Conservation (phyloP, 352 stramenopile species). For the Pythium dissimile region DNA sequence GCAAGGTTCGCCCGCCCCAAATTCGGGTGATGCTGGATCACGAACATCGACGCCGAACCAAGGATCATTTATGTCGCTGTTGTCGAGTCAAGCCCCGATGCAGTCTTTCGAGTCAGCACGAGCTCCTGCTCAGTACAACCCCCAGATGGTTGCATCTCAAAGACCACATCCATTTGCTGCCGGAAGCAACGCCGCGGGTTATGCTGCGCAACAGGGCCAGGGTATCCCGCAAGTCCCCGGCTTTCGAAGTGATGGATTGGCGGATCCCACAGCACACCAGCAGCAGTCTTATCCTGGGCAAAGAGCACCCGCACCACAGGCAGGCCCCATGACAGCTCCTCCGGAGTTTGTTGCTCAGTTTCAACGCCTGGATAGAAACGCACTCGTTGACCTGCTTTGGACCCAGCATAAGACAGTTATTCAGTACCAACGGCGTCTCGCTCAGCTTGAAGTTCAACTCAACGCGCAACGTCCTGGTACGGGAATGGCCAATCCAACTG, state of each 20-base stretch:
- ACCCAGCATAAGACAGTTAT: constrained; percentile 61
- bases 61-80: constrained; percentile 26
- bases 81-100: constrained; percentile 19
- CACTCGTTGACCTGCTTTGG: constrained; percentile 72
- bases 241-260: constrained; percentile 20
- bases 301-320: constrained; percentile 6
- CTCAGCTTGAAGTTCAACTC: constrained; percentile 53
- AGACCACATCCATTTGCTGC: constrained; percentile 9
- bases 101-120: constrained; percentile 10
- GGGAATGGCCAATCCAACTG: background rate
- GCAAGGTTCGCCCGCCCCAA: background rate
- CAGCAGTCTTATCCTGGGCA: constrained; percentile 26
- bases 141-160: constrained; percentile 9
- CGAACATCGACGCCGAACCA: constrained; percentile 6
- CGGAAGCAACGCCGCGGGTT: background rate
- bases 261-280: constrained; percentile 5
- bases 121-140: constrained; percentile 2
- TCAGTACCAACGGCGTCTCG: constrained; percentile 53
- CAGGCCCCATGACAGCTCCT: constrained; percentile 24
- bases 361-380: constrained; percentile 59
- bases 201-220: constrained; percentile 9
- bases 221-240: constrained; percentile 17
- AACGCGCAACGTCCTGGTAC: constrained; percentile 4
- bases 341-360: constrained; percentile 67
- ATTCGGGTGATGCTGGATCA: background rate